Conservation (phyloP, 768 basidiomycete genomes). For the Lactarius pseudohatsudake region DNA sequence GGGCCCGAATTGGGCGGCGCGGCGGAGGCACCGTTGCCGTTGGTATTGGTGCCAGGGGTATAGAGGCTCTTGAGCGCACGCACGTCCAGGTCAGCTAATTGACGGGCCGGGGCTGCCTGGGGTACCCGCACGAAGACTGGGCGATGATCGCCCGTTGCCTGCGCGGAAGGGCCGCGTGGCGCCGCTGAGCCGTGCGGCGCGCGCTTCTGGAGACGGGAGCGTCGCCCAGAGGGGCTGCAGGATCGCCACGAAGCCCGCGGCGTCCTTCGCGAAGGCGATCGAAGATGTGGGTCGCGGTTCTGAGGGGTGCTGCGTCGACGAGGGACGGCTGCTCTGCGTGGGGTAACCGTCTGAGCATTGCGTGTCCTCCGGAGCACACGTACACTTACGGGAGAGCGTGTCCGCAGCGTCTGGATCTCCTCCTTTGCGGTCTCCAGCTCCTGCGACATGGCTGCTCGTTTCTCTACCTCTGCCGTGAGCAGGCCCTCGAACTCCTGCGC, state of each 20-base stretch:
- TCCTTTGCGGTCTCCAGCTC: slow-evolving; percentile 33
- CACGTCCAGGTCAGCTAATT: slow-evolving; percentile 80
- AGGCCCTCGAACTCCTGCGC: slow-evolving; percentile 40
- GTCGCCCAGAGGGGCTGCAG: slow-evolving; percentile 76
- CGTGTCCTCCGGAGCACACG: slow-evolving; percentile 35
- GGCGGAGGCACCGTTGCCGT: not conserved
- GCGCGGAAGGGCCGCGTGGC: slow-evolving; percentile 47
- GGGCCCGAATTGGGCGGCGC: slow-evolving; percentile 11
- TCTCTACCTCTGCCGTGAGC: slow-evolving; percentile 37
- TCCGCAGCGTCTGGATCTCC: slow-evolving; percentile 32
- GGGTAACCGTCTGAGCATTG: slow-evolving; percentile 7
- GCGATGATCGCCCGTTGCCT: slow-evolving; percentile 35
- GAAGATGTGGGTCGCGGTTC: slow-evolving; percentile 26
- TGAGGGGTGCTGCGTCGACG: not conserved
- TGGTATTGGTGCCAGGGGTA: slow-evolving; percentile 44
- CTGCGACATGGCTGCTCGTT: slow-evolving; percentile 18
- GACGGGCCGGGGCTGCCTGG: slow-evolving; percentile 48
- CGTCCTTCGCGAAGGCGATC: slow-evolving; percentile 42
- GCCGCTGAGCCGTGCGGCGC: slow-evolving; percentile 59
- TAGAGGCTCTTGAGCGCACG: slow-evolving; percentile 84
- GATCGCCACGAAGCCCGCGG: slow-evolving; percentile 55
- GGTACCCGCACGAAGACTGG: slow-evolving; percentile 33
- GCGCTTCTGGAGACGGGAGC: slow-evolving; percentile 82
- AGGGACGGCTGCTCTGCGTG: slow-evolving; percentile 20
- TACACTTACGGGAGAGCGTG: slow-evolving; percentile 37